phyloP scores from a whole-genome alignment of 768 basidiomycete genomes.

The Lactifluus rugatus region DNA sequence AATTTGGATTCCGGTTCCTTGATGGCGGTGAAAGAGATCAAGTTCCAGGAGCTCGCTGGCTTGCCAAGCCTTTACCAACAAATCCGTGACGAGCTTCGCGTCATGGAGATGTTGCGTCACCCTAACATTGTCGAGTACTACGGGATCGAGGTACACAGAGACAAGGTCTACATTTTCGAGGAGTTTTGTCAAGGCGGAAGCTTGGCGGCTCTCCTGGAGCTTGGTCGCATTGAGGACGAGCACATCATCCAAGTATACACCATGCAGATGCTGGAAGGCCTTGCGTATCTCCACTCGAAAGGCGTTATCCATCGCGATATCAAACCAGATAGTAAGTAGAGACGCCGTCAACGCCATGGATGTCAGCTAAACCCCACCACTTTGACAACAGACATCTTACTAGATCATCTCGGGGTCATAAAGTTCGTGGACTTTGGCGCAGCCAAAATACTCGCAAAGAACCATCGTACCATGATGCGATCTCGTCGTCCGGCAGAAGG shows the following conservation, averaged over 20 bases:
- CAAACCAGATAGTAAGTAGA: conserved; percentile 89
- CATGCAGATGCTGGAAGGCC: conserved; percentile 92
- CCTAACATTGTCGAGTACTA: conserved; percentile 98
- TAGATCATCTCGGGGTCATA: conserved; percentile 83
- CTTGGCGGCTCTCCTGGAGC: conserved; percentile 77
- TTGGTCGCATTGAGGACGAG: conserved; percentile 94
- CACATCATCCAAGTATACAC: conserved; percentile 92
- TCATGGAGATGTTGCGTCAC: conserved; percentile 98
- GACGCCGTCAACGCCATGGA: not conserved
- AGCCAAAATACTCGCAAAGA: conserved; percentile 89
- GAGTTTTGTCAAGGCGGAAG: conserved; percentile 97
- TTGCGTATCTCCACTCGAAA: conserved; percentile 87
- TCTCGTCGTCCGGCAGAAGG: conserved; percentile 49
- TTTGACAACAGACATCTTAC: conserved; percentile 67
- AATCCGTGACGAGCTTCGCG: conserved; percentile 90
- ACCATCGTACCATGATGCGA: conserved; percentile 69
- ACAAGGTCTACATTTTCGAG: conserved; percentile 98
- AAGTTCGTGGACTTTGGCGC: conserved; percentile 98
- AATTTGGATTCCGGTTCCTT: conserved; percentile 92
- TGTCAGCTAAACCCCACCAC: not conserved
- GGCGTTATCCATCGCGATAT: conserved; percentile 94
- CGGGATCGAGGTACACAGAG: conserved; percentile 96
- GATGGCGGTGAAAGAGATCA: conserved; percentile 99
- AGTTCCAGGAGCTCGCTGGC: conserved; percentile 87
- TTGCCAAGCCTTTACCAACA: conserved; percentile 82